phyloP scores from a whole-genome alignment of 2,329 filamentous ascomycete species.

The Cercospora zeae-maydis region DNA sequence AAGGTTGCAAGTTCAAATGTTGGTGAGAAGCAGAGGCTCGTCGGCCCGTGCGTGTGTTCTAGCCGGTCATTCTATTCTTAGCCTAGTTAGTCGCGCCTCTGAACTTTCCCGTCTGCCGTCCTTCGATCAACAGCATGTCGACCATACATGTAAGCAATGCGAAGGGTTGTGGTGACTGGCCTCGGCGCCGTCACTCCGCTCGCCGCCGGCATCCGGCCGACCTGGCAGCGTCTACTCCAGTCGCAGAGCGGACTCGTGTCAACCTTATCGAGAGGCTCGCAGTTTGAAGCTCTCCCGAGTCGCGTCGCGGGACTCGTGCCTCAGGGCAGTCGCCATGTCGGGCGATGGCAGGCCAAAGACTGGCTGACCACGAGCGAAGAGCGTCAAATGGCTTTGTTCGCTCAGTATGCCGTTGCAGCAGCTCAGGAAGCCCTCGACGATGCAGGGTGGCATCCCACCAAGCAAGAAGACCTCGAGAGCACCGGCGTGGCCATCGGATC shows the following conservation, averaged over 20 bases:
- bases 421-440: conserved; percentile 81
- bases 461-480: conserved; percentile 62
- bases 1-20: background rate
- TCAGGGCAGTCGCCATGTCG: conserved; percentile 43
- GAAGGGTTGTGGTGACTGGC: conserved; percentile 50
- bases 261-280: conserved; percentile 58
- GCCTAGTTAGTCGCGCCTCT: background rate
- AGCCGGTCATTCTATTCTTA: background rate
- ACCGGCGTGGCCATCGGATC: conserved; percentile 93
- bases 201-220: conserved; percentile 53
- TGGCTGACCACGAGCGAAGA: conserved; percentile 53
- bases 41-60: background rate
- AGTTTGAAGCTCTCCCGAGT: conserved; percentile 73
- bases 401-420: conserved; percentile 86
- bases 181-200: conserved; percentile 47
- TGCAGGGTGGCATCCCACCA: conserved; percentile 67
- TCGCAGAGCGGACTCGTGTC: conserved; percentile 78
- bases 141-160: conserved; percentile 43
- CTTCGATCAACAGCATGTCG: conserved; percentile 4
- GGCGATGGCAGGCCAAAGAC: conserved; percentile 47
- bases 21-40: too few species aligned
- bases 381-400: conserved; percentile 83
- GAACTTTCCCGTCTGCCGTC: conserved; percentile 1
- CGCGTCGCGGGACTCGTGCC: conserved; percentile 83
- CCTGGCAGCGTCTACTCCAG: conserved; percentile 77